Evolutionary conservation across 2,329 filamentous ascomycete genomes (phyloP).

Genomic region (Coleophoma crateriformis): DNA sequence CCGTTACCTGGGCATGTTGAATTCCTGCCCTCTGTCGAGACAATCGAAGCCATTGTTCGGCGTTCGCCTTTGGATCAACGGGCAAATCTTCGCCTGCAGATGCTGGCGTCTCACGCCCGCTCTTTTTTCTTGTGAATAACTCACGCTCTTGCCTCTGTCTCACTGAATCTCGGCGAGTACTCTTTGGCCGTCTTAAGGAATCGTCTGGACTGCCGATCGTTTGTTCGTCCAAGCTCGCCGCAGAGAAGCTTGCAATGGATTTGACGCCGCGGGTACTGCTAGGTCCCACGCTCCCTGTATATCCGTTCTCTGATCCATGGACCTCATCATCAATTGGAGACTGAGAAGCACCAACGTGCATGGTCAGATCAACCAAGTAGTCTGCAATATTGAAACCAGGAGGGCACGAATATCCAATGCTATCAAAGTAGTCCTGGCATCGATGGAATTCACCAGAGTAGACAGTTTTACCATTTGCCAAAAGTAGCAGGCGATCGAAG

Average conservation of each 20-base stretch:
- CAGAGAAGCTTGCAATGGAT: constrained; percentile 80
- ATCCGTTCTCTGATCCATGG: constrained; percentile 55
- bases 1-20: constrained; percentile 55
- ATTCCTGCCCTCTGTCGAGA: constrained; percentile 44
- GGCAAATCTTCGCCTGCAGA: constrained; percentile 55
- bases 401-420: constrained; percentile 86
- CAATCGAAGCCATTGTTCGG: constrained; percentile 55
- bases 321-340: constrained; percentile 50
- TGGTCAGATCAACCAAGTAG: constrained; percentile 93
- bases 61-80: constrained; percentile 33
- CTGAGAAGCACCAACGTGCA: constrained; percentile 72
- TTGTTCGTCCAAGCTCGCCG: constrained; percentile 63
- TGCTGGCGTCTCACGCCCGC: constrained; percentile 55
- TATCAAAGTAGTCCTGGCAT: constrained; percentile 90
- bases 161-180: constrained; percentile 73
- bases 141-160: constrained; percentile 83
- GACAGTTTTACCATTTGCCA: constrained; percentile 84
- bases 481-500: constrained; percentile 87
- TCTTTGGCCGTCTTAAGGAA: constrained; percentile 58
- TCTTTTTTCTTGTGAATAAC: constrained; percentile 79
- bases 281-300: constrained; percentile 65
- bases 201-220: constrained; percentile 51
- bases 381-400: constrained; percentile 98
- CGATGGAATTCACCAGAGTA: constrained; percentile 87
- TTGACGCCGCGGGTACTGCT: constrained; percentile 87